Conservation (phyloP, 148 eudicot species). For the Nepenthes gracilis region DNA sequence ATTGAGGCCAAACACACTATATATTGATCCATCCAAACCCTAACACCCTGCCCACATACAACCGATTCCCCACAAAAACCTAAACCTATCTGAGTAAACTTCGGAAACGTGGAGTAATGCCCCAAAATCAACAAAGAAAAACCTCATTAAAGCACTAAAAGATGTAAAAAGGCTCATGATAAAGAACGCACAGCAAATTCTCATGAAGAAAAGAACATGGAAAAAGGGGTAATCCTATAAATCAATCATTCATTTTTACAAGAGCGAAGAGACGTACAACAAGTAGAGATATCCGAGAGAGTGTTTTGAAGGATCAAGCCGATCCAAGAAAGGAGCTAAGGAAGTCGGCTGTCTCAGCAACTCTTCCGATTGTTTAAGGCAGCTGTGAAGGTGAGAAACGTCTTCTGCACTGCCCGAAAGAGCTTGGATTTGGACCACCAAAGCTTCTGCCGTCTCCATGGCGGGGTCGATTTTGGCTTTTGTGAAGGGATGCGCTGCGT, state of each 20-base stretch:
- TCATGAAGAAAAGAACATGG: background rate
- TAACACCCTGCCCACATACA: background rate
- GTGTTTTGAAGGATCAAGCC: slow-evolving; percentile 59
- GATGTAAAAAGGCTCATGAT: background rate
- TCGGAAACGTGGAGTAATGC: background rate
- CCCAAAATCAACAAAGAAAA: background rate
- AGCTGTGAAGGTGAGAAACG: slow-evolving; percentile 34
- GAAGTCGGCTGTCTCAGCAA: slow-evolving; percentile 38
- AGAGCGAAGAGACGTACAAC: slow-evolving; percentile 22
- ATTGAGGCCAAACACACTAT: background rate
- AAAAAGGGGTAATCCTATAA: background rate
- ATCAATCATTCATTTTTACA: background rate
- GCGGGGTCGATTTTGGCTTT: background rate
- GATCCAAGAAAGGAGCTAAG: slow-evolving; percentile 29
- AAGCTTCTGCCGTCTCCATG: slow-evolving; percentile 45
- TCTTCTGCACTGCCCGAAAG: slow-evolving; percentile 42
- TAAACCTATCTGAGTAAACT: background rate
- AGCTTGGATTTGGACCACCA: slow-evolving; percentile 69
- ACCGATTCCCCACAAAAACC: background rate
- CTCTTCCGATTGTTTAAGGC: slow-evolving; percentile 57
- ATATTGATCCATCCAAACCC: background rate
- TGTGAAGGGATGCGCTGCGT: no score
- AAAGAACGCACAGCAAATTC: background rate
- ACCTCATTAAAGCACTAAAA: background rate
- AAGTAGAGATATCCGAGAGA: slow-evolving; percentile 83